Conservation (phyloP, 257 asterid genomes). For the Solanum chilense region DNA sequence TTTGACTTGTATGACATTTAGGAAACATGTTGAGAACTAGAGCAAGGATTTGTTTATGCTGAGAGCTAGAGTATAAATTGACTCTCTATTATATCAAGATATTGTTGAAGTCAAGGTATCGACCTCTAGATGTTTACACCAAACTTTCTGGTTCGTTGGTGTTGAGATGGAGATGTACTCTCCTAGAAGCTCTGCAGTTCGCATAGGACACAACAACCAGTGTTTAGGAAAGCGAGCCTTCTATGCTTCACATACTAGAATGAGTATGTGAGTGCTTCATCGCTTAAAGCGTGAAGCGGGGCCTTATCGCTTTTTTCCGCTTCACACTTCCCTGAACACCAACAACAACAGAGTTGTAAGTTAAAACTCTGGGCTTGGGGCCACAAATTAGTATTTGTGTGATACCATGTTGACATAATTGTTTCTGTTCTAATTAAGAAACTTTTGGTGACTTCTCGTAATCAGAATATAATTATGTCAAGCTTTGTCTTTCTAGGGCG, state of each 20-base stretch:
- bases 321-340: too few species aligned
- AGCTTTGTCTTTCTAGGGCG: background rate
- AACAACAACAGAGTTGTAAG: background rate
- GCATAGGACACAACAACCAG: background rate
- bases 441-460: background rate
- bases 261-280: too few species aligned
- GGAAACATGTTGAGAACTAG: background rate
- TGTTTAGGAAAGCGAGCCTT: too few species aligned
- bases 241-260: too few species aligned
- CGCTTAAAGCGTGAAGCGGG: too few species aligned
- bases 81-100: background rate
- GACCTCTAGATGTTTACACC: background rate
- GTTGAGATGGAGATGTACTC: background rate
- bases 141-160: background rate
- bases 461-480: background rate
- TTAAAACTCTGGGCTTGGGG: background rate
- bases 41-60: background rate
- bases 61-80: background rate
- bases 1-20: background rate
- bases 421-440: background rate
- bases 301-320: too few species aligned
- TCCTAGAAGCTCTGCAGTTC: background rate
- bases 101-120: background rate
- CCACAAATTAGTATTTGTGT: background rate
- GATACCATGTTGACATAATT: background rate